These are phyloP conservation scores for Heterobasidion parviporum DNA, from an alignment of 1,284 basidiomycete species.

Conservation along the genomic window DNA sequence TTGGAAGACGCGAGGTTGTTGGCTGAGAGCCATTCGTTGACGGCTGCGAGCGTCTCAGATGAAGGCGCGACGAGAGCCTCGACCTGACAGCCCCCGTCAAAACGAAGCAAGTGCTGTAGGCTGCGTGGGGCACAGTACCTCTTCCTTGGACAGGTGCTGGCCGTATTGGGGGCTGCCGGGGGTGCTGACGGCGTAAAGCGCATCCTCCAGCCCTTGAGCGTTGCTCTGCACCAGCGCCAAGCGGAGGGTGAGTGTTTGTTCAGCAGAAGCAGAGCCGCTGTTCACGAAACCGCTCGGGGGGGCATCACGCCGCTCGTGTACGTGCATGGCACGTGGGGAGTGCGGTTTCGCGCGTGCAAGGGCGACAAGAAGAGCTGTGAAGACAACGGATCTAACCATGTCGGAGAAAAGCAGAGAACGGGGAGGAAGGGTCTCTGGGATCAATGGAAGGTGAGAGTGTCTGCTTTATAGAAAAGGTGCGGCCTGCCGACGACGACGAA, in stretches of 20 bases:
- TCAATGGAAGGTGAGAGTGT: too few species aligned
- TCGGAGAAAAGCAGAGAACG: too few species aligned
- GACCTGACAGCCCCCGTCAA: slow-evolving; percentile 16
- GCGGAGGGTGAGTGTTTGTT: slow-evolving; percentile 14
- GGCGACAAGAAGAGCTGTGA: neutral
- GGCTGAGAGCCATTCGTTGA: slow-evolving; percentile 22
- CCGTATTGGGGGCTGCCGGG: slow-evolving; percentile 20
- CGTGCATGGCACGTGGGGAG: slow-evolving; percentile 2
- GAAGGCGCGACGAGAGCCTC: slow-evolving; percentile 27
- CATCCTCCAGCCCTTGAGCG: slow-evolving; percentile 20
- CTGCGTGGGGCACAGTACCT: slow-evolving; percentile 14
- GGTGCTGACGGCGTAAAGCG: slow-evolving; percentile 19
- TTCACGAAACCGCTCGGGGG: slow-evolving; percentile 12
- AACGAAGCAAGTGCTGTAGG: slow-evolving; percentile 15
- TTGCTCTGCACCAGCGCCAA: slow-evolving; percentile 18
- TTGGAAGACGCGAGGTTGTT: slow-evolving; percentile 18
- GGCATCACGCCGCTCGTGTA: slow-evolving; percentile 12
- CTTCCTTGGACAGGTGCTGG: slow-evolving; percentile 19
- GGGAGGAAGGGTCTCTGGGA: too few species aligned
- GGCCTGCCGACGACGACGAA: too few species aligned
- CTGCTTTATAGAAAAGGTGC: too few species aligned
- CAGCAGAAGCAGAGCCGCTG: slow-evolving; percentile 7
- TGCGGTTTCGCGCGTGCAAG: neutral
- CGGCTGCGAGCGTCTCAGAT: slow-evolving; percentile 17
- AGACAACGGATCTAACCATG: too few species aligned